Conservation (phyloP, 2,329 filamentous ascomycete species). For the Xenosphaeropsis pyriputrescens region DNA sequence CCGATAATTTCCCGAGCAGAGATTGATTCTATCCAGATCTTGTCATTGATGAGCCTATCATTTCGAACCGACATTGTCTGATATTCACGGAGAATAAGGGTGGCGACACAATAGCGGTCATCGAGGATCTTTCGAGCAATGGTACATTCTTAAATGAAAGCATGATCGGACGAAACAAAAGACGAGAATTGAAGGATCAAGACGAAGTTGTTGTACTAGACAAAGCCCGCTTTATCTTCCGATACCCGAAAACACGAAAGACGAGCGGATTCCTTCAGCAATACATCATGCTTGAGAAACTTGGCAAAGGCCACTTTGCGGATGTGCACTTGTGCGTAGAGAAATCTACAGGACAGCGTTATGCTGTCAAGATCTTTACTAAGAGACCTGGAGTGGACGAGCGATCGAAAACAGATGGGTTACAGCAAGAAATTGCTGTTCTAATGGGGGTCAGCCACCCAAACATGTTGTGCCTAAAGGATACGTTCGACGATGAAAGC, state of each 20-base stretch:
- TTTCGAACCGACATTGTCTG: conserved; percentile 76
- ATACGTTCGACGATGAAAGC: conserved; percentile 84
- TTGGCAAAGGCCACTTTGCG: conserved; percentile 92
- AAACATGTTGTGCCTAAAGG: conserved; percentile 83
- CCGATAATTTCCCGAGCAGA: neutral
- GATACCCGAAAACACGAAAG: conserved; percentile 64
- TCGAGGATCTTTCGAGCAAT: conserved; percentile 92
- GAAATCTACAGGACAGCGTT: conserved; percentile 66
- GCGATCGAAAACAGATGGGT: conserved; percentile 64
- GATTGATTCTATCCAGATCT: conserved; percentile 35
- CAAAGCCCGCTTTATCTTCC: conserved; percentile 78
- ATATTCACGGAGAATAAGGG: conserved; percentile 48
- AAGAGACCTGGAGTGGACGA: conserved; percentile 74
- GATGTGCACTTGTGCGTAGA: conserved; percentile 87
- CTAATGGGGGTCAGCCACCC: conserved; percentile 95
- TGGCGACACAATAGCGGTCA: conserved; percentile 49
- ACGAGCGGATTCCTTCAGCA: conserved; percentile 74
- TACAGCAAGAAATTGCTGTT: conserved; percentile 93
- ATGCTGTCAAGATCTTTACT: conserved; percentile 90
- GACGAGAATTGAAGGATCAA: conserved; percentile 73
- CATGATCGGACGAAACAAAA: conserved; percentile 80
- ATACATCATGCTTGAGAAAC: conserved; percentile 69
- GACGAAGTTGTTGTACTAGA: conserved; percentile 84
- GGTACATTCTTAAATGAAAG: conserved; percentile 93
- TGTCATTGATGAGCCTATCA: conserved; percentile 58